Evolutionary conservation across 352 stramenopile species (phyloP).

Genomic region (Globisporangium alternatum): DNA sequence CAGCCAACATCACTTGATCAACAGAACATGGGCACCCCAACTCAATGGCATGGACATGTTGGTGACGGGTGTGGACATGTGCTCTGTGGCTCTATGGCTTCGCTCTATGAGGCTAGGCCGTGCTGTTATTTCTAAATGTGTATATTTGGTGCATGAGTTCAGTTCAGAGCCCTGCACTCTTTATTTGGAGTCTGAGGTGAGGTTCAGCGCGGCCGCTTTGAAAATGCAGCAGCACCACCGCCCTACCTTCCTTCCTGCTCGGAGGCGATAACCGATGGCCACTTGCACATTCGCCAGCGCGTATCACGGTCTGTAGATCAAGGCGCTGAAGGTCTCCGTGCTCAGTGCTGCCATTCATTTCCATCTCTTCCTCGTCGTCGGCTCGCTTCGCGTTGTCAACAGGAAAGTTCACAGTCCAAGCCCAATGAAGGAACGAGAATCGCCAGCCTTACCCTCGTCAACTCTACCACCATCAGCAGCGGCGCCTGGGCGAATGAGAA

Average conservation of each 20-base stretch:
- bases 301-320: background rate
- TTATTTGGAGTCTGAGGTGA: slow-evolving; percentile 3
- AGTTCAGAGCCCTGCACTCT: background rate
- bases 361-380: background rate
- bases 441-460: background rate
- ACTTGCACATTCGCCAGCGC: slow-evolving; percentile 2
- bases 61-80: background rate
- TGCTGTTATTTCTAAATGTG: background rate
- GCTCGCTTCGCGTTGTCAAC: background rate
- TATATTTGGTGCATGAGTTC: slow-evolving; percentile 8
- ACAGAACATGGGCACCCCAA: no score
- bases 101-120: background rate
- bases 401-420: background rate
- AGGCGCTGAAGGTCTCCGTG: background rate
- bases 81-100: background rate
- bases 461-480: background rate
- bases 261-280: background rate
- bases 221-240: background rate
- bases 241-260: background rate
- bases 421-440: slow-evolving; percentile 1
- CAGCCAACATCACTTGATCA: background rate
- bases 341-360: background rate
- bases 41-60: background rate
- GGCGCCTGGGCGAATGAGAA: background rate
- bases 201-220: background rate